These are phyloP conservation scores for Capsicum rhomboideum DNA, from an alignment of 257 asterid species.

Conservation along the genomic window DNA sequence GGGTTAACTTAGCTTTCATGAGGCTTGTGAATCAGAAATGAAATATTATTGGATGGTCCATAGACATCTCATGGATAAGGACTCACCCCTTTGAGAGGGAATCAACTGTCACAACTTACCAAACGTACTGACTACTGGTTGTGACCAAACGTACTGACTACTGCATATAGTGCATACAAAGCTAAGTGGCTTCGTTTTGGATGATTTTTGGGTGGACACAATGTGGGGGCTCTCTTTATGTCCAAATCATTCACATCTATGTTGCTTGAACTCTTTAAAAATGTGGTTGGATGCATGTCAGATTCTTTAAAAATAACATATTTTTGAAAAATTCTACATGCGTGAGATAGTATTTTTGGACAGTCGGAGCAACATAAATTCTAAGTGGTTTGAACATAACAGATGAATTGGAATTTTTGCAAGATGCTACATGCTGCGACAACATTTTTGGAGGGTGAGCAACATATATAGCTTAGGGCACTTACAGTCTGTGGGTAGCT, in stretches of 20 bases:
- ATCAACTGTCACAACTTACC: conserved; percentile 47
- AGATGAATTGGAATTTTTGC: not conserved
- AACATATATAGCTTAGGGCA: not conserved
- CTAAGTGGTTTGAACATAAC: not conserved
- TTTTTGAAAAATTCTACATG: not conserved
- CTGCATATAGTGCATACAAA: not conserved
- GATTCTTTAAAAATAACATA: not conserved
- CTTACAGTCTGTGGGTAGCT: too few relatives aligned
- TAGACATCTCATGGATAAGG: conserved; percentile 36
- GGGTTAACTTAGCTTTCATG: not conserved
- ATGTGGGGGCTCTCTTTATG: not conserved
- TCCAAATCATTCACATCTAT: not conserved
- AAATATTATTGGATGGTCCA: conserved; percentile 9
- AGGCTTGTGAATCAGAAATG: not conserved
- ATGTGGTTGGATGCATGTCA: accelerated
- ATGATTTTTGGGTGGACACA: not conserved
- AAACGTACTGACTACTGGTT: conserved; percentile 12
- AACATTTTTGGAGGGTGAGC: not conserved
- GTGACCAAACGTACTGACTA: conserved; percentile 18
- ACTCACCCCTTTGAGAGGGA: conserved; percentile 32
- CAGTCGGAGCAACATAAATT: not conserved
- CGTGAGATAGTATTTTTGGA: not conserved
- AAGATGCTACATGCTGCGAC: not conserved
- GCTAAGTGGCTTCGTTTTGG: not conserved
- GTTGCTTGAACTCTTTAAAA: not conserved